Evolutionary conservation across 305 asterid genomes (phyloP).

Genomic region (Striga hermonthica): DNA sequence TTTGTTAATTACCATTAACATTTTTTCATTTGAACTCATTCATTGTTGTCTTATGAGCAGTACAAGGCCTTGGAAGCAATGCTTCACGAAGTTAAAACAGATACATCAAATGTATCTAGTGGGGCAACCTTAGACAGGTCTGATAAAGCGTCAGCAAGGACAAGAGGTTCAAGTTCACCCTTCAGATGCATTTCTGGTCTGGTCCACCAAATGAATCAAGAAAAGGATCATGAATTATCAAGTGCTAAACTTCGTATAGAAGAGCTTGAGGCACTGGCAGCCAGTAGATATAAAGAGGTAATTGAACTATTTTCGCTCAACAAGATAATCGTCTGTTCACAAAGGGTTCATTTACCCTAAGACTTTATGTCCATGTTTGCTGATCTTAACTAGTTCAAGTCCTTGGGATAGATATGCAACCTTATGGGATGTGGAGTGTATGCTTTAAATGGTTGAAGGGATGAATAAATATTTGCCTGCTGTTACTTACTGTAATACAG

Average conservation of each 20-base stretch:
- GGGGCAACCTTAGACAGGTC: constrained; percentile 45
- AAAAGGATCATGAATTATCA: constrained; percentile 77
- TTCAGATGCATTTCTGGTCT: constrained; percentile 83
- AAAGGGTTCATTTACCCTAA: too few species aligned
- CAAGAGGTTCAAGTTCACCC: constrained; percentile 88
- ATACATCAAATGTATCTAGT: constrained; percentile 44
- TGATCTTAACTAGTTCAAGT: too few species aligned
- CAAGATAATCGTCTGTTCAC: not conserved
- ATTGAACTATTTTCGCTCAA: constrained; percentile 18
- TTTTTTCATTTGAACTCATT: too few species aligned
- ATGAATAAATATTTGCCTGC: not conserved
- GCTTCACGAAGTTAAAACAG: constrained; percentile 60
- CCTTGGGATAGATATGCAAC: too few species aligned
- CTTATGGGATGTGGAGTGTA: too few species aligned
- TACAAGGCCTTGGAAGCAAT: constrained; percentile 79
- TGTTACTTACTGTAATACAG: not conserved
- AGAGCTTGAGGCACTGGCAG: constrained; percentile 68
- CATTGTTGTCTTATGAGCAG: constrained; percentile 47
- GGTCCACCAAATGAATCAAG: constrained; percentile 84
- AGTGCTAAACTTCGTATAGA: constrained; percentile 60
- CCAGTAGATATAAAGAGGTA: constrained; percentile 76
- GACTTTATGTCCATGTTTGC: too few species aligned
- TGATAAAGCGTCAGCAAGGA: constrained; percentile 57
- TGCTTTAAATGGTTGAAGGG: too few species aligned
- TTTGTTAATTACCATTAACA: constrained; percentile 19